Evolutionary conservation across 306 rosid genomes (phyloP), one percentile per base, ranked within the genome.

Genomic region (Cucumis melo): DNA sequence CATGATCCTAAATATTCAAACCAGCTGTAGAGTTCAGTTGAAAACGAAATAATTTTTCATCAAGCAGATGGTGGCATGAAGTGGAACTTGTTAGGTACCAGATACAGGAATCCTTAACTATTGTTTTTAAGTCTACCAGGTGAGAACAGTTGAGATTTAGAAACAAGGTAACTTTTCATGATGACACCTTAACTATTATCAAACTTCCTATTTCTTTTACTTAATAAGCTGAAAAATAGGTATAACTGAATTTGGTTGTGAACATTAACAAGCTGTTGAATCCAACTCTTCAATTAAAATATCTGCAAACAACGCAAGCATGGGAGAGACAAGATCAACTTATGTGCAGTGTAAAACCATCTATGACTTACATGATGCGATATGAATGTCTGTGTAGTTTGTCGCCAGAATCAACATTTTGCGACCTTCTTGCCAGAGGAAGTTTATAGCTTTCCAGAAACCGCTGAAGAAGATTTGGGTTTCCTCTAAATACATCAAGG

Each of bases 401-500:
- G 78, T 84, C 91, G 23, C 76, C 83, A 16, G 88, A 81, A 65
- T 85, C 88, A 44, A 27, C 51, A 70, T 79, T 79, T 53, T 85
- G 81, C 75, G 66, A 62, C 51, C 70, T 80, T 84, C 77, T 78
- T 29, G 82, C 82, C 42, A 89, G 83, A 63, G 96, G 97, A 80
- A 94, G 96, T 83, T 86, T 94, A 82, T 94, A 94, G 79, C 96
- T 92, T 84, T 87, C 91, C 78, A 92, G 77, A 81, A 92, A 86
- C 21, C 44, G 81, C 85, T 82, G 80, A 12, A 94, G 87, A 81
- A 92, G 96, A 71, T 10, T 0, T 4, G 83, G 54, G 82, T 94
- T 90, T 39, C 99, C 96, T 92, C 97, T 92, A 82, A 90, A 92
- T 78, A 94, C 80, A 82, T 94, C 99, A 79, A 94, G 81, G 84